Conservation (phyloP, 169 alveolate genomes). For the Plasmodium ovale region DNA sequence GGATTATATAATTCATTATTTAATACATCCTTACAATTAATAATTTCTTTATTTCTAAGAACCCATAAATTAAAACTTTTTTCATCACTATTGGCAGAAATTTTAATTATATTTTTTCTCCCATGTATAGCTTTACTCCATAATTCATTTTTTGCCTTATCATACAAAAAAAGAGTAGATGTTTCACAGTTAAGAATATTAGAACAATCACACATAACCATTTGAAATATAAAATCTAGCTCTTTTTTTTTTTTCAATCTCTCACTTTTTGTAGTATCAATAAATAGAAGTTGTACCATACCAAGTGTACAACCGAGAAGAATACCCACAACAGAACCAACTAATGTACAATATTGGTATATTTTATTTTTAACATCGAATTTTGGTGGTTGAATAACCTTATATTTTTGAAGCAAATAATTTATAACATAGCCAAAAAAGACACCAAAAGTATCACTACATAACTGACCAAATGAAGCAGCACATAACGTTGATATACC, state of each 20-base stretch:
- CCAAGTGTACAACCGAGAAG: slow-evolving; percentile 60
- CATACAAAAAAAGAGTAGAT: slow-evolving; percentile 57
- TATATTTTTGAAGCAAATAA: slow-evolving; percentile 55
- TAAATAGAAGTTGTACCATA: slow-evolving; percentile 50
- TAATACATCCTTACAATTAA: slow-evolving; percentile 60
- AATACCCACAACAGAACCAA: slow-evolving; percentile 62
- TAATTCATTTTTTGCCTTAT: slow-evolving; percentile 60
- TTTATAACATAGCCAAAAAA: slow-evolving; percentile 55
- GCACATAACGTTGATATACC: slow-evolving; percentile 73
- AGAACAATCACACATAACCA: slow-evolving; percentile 76
- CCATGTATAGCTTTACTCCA: slow-evolving; percentile 77
- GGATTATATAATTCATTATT: slow-evolving; percentile 62
- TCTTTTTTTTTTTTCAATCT: slow-evolving; percentile 66
- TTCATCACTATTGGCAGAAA: slow-evolving; percentile 62
- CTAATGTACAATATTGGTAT: slow-evolving; percentile 52
- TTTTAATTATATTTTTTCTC: slow-evolving; percentile 56
- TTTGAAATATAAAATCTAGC: slow-evolving; percentile 60
- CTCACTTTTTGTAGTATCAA: slow-evolving; percentile 69
- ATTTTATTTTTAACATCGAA: slow-evolving; percentile 55
- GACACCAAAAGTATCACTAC: slow-evolving; percentile 67
- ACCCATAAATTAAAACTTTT: slow-evolving; percentile 72
- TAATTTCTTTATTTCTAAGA: slow-evolving; percentile 65
- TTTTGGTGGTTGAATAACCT: slow-evolving; percentile 40
- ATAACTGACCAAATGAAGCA: slow-evolving; percentile 63
- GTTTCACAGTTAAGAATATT: slow-evolving; percentile 64